phyloP scores from a whole-genome alignment of 129 eudicot species.

The Chrysanthemum lavandulifolium region DNA sequence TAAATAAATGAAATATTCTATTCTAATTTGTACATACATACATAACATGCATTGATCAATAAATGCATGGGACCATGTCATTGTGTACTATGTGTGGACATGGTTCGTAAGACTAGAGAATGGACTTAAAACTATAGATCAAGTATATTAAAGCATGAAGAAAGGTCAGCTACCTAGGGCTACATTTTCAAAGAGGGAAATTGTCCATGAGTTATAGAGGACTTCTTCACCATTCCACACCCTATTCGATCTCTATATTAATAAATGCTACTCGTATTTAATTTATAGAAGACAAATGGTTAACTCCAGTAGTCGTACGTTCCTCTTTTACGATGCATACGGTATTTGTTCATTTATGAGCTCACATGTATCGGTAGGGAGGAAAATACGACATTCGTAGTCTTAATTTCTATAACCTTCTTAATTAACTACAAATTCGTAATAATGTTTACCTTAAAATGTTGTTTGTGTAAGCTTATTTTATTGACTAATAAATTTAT shows the following conservation, averaged over 20 bases:
- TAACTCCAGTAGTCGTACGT: constrained; percentile 12
- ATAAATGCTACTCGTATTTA: constrained; percentile 24
- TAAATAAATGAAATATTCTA: constrained; percentile 39
- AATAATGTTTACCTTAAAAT: too few species aligned
- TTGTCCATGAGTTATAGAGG: constrained; percentile 27
- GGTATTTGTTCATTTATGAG: not conserved
- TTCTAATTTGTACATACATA: constrained; percentile 35
- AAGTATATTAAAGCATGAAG: constrained; percentile 26
- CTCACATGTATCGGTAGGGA: constrained; percentile 3
- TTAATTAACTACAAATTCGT: not conserved
- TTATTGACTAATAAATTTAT: too few species aligned
- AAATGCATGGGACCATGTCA: constrained; percentile 29
- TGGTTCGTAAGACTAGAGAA: constrained; percentile 27
- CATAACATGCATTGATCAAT: constrained; percentile 20
- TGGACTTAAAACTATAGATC: constrained; percentile 27
- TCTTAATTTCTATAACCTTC: not conserved
- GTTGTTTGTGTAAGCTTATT: too few species aligned
- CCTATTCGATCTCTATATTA: constrained; percentile 17
- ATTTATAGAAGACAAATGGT: constrained; percentile 13
- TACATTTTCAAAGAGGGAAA: constrained; percentile 28
- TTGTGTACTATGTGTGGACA: constrained; percentile 28
- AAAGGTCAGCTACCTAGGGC: constrained; percentile 30
- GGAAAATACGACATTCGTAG: not conserved
- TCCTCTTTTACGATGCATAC: not conserved
- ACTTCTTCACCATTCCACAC: constrained; percentile 33